Evolutionary conservation across 2,329 filamentous ascomycete species (phyloP).

Genomic region (Elsinoe batatas): DNA sequence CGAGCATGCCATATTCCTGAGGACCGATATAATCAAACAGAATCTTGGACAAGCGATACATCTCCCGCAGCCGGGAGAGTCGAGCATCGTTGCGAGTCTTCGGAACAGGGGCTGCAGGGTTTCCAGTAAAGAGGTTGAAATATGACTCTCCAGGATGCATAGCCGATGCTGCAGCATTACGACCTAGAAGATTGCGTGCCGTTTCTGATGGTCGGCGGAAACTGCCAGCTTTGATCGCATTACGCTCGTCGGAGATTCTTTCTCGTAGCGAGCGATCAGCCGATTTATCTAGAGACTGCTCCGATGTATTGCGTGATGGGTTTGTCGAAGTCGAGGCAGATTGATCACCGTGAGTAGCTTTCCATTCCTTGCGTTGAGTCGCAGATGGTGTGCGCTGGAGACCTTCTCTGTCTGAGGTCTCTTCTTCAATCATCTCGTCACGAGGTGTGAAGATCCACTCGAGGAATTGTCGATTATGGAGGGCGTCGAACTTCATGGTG

Average conservation of each 20-base stretch:
- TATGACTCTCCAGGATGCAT: constrained; percentile 52
- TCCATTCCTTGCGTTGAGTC: constrained; percentile 19
- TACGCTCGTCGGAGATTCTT: constrained; percentile 8
- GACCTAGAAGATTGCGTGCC: constrained; percentile 18
- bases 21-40: constrained; percentile 97
- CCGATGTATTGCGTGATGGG: neutral
- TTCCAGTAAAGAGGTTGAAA: constrained; percentile 78
- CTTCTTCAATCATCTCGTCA: constrained; percentile 63
- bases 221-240: constrained; percentile 22
- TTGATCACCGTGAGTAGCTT: constrained; percentile 15
- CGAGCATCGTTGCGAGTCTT: constrained; percentile 75
- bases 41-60: constrained; percentile 89
- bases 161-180: constrained; percentile 15
- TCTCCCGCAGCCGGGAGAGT: constrained; percentile 78
- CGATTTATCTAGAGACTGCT: constrained; percentile 3
- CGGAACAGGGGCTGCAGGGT: constrained; percentile 29
- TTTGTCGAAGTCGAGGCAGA: neutral
- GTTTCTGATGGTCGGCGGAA: constrained; percentile 44
- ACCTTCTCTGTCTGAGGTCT: constrained; percentile 19
- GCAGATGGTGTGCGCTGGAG: constrained; percentile 25
- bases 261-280: neutral
- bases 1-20: constrained; percentile 93
- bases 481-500: constrained; percentile 98
- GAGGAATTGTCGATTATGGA: constrained; percentile 91
- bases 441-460: constrained; percentile 96